phyloP scores from a whole-genome alignment of 495 filamentous ascomycete species.

The Cudoniella acicularis region DNA sequence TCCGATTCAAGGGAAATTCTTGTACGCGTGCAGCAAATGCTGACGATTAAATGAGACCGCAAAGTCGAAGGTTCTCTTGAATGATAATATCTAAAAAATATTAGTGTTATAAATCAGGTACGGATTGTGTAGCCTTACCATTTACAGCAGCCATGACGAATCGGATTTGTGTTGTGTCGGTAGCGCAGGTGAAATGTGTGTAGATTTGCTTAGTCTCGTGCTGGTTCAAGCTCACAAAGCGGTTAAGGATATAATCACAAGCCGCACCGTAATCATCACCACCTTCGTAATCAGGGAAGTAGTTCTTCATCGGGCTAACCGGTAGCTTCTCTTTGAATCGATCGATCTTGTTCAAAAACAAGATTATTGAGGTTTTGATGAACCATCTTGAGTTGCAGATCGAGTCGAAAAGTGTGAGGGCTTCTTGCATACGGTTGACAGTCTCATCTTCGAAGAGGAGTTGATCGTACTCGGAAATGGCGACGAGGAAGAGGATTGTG shows the following conservation, averaged over 20 bases:
- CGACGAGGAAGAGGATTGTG: slow-evolving; percentile 96
- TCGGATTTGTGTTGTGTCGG: slow-evolving; percentile 95
- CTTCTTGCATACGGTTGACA: slow-evolving; percentile 99
- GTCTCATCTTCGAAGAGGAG: slow-evolving; percentile 93
- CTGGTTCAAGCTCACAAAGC: slow-evolving; percentile 95
- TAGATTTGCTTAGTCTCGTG: slow-evolving; percentile 99
- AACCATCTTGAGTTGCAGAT: slow-evolving; percentile 99
- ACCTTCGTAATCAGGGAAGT: slow-evolving; percentile 98
- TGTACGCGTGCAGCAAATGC: slow-evolving; percentile 4
- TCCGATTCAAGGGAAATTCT: slow-evolving; percentile 21
- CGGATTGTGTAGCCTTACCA: slow-evolving; percentile 56
- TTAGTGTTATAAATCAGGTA: slow-evolving; percentile 27
- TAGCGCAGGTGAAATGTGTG: slow-evolving; percentile 98
- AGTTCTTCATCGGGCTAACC: slow-evolving; percentile 99
- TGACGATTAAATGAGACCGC: slow-evolving; percentile 80
- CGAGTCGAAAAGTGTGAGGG: slow-evolving; percentile 94
- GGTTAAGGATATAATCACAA: slow-evolving; percentile 96
- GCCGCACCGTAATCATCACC: slow-evolving; percentile 89
- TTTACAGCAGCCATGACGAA: slow-evolving; percentile 99
- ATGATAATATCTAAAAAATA: slow-evolving; percentile 86
- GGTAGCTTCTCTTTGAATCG: slow-evolving; percentile 99
- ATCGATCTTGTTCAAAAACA: slow-evolving; percentile 99
- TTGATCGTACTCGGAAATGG: slow-evolving; percentile 99
- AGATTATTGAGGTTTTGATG: slow-evolving; percentile 97
- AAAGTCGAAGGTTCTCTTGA: slow-evolving; percentile 97